Evolutionary conservation across 2,329 filamentous ascomycete species (phyloP), one percentile per base, ranked within the genome.

Genomic region (Pochonia chlamydosporia): DNA sequence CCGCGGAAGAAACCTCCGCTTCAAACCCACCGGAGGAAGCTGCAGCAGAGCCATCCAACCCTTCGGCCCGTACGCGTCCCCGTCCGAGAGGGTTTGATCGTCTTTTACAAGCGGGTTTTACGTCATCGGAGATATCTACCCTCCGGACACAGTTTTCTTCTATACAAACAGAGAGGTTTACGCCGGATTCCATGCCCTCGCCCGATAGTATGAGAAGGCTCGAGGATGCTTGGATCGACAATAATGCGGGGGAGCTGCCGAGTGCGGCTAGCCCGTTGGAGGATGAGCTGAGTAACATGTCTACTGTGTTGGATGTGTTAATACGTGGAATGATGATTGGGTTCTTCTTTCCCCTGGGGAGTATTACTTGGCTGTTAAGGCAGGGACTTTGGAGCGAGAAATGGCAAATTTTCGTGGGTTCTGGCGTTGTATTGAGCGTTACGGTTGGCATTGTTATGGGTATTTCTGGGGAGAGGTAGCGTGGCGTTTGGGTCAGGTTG

Each of bases 311-410:
- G 39, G 92, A 97, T 60, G 85, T 95, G 59, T 81, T 96, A 71
- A 75, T 97, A 49, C 87, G 85, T 68, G 93, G 91, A 4, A 89
- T 93, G 65, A 72, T 95, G 49, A 87, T 93, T 59, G 93, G 93
- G 0, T 99, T 97, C 72, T 87, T 99, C 64, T 97, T 92, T 81
- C 93, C 93, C 4, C 67, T 97, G 9, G 92, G 89, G 0, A 90
- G 88, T 58, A 72, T 92, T 48, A 82, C 85, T 44, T 96, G 91
- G 89, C 71, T 95, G 43, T 78, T 92, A 54, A 76, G 91, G 65
- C 87, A 93, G 49, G 90, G 88, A 1, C 83, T 97, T 50, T 95
- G 90, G 81, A 87, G 84, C 51, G 82, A 86, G 60, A 76, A 91
- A 59, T 87, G 89, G 73, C 84, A 90, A 63, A 80, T 96, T 57